These are phyloP conservation scores for Parastagonospora nodorum DNA, from an alignment of 2,329 filamentous ascomycete genomes.

Conservation along the genomic window DNA sequence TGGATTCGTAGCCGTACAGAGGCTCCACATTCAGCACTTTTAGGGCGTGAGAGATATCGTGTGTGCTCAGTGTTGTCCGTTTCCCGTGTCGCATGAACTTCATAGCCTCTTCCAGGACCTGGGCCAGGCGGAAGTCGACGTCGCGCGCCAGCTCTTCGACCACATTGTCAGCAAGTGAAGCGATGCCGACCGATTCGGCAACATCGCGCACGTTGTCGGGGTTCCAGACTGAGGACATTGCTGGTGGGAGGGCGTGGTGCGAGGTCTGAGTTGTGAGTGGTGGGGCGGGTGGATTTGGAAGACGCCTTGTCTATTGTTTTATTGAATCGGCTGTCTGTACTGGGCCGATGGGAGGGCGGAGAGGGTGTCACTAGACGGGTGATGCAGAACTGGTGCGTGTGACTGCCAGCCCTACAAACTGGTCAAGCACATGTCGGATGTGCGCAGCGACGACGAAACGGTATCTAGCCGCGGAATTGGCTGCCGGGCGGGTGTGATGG, in stretches of 20 bases:
- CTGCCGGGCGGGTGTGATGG: neutral
- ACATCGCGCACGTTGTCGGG: constrained; percentile 94
- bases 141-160: constrained; percentile 88
- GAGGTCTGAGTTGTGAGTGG: constrained; percentile 11
- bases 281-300: constrained; percentile 12
- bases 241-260: constrained; percentile 13
- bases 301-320: constrained; percentile 15
- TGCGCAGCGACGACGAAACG: constrained; percentile 18
- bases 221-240: constrained; percentile 76
- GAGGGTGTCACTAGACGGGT: constrained; percentile 33
- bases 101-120: constrained; percentile 90
- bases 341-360: constrained; percentile 24
- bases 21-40: constrained; percentile 90
- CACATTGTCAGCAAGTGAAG: constrained; percentile 80
- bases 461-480: neutral
- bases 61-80: constrained; percentile 83
- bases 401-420: constrained; percentile 38
- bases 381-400: constrained; percentile 32
- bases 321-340: constrained; percentile 3
- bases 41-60: constrained; percentile 86
- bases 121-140: constrained; percentile 91
- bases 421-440: constrained; percentile 36
- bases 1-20: constrained; percentile 94
- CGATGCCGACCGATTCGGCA: constrained; percentile 91
- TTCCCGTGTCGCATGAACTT: constrained; percentile 95